Base-by-base conservation (phyloP, 495 filamentous ascomycete species). In the Penicillium bialowiezense region DNA sequence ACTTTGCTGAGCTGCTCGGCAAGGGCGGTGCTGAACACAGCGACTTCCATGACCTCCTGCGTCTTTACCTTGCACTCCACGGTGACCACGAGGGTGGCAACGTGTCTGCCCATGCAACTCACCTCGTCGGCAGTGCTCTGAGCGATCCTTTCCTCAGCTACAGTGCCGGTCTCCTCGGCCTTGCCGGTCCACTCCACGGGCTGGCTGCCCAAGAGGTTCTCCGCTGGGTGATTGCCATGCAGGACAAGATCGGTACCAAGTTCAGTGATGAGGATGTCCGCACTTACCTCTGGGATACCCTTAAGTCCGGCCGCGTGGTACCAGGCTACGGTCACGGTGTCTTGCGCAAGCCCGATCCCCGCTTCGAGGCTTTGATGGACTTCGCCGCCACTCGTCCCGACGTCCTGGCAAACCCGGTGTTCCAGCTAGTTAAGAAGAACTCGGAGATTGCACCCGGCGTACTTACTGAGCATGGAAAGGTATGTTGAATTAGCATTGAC, bases 291-390 rank as follows among this genome's bases (percentile, higher is more conserved):
- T 98, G 93, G 93, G 75, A 76, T 13, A 91, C 90, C 2, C 85
- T 98, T 50, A 91, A 91, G 59, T 92, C 90, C 23, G 95, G 95
- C 50, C 90, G 90, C 46, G 93, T 98, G 23, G 85, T 98, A 24
- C 93, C 93, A 1, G 93, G 93, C 9, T 98, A 97, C 71, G 93
- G 93, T n/a, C 93, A 98, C 72, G 93, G 92, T 42, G 95, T 98
- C 19, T 83, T 98, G 39, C 88, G 93, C 66, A 97, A 96, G 77
- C 91, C 93, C 17, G 93, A 98, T 62, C 93, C 93, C 5, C 86
- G 93, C 48, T 98, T 97, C 73, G 80, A 96, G 68, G 95, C 93
- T 29, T 75, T 97, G 39, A 96, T 97, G 88, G 88, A 93, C 71
- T 98, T 96, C 71, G 93, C 95, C 7, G 78, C 82, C 9, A 78